Evolutionary conservation across 345 rosid genomes (phyloP).

Genomic region (Lepidium didymum): DNA sequence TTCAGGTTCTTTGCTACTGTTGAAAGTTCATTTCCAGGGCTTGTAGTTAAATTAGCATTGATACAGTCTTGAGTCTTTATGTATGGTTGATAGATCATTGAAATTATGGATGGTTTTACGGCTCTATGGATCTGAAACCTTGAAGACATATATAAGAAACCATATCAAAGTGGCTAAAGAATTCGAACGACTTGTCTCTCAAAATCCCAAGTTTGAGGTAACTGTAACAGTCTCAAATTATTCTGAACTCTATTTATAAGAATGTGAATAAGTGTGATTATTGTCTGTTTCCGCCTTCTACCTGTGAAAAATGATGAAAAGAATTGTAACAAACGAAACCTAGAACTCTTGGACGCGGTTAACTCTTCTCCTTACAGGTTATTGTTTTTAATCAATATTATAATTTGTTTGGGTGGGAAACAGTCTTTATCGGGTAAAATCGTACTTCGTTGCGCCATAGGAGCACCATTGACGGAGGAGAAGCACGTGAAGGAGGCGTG

Average conservation of each 20-base stretch:
- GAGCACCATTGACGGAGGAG: slow-evolving; percentile 84
- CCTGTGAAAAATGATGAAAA: slow-evolving; percentile 32
- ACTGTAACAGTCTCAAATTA: background rate
- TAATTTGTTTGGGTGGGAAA: background rate
- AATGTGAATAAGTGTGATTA: background rate
- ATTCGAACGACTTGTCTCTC: slow-evolving; percentile 53
- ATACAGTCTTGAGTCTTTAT: background rate
- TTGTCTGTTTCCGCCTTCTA: slow-evolving; percentile 61
- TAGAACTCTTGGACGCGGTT: slow-evolving; percentile 58
- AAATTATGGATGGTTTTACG: slow-evolving; percentile 90
- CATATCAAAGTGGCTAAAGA: slow-evolving; percentile 64
- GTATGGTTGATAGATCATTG: slow-evolving; percentile 47
- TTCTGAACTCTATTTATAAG: background rate
- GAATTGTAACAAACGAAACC: slow-evolving; percentile 48
- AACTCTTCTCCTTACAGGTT: slow-evolving; percentile 23
- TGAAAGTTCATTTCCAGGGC: background rate
- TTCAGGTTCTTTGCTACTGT: slow-evolving; percentile 49
- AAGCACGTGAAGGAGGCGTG: slow-evolving; percentile 77
- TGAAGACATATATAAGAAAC: slow-evolving; percentile 63
- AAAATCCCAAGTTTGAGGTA: slow-evolving; percentile 81
- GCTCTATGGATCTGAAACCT: slow-evolving; percentile 69
- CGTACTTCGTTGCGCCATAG: slow-evolving; percentile 66
- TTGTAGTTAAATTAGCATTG: background rate
- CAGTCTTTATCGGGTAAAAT: slow-evolving; percentile 64
- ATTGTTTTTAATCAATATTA: background rate